Evolutionary conservation across 257 asterid species (phyloP), one percentile per base, ranked within the genome.

Genomic region (Capsicum pubescens): DNA sequence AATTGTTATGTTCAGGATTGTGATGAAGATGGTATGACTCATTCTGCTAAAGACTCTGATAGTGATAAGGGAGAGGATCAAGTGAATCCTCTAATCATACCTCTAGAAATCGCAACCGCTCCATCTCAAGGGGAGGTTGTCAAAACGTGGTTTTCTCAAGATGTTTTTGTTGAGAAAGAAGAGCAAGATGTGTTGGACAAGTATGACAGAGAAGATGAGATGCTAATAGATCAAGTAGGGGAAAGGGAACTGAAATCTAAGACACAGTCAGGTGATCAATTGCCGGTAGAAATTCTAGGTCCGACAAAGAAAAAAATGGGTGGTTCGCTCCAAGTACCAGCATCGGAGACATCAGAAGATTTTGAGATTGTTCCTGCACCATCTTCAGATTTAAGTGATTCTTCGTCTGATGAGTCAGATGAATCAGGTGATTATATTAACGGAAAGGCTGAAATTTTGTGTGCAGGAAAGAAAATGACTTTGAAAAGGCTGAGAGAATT

Each of bases 331-430:
- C 64, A 83, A 19, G 82, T 61, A 54, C 80, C 89, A 82, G 57
- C 85, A 42, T 58, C 87, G 50, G 86, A 85, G 79, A 42, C 57
- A 67, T 83, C 87, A 8, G 92, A 91, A 15, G 98, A 79, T 72
- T 89, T 92, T 82, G 98, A 94, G 92, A 79, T 95, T 17, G 99
- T 93, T 59, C 97, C 98, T 5, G 98, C 95, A 50, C 91, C 97
- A 13, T 85, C 83, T 3, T 86, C 98, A 12, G 97, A 93, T 88
- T 94, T 98, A 35, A 90, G 93, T 21, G 92, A 92, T 50, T 90
- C 90, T 0, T 91, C 77, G 1, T 89, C 93, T 9, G 39, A 36
- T 36, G 39, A 36, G 39, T 36, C 39, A 36, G 97, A 91, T 44
- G 91, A 80, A 2, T 69, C 11, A 4, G 36, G 36, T 42, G 97